Base-by-base conservation (phyloP, 345 rosid genomes). In the Corchorus capsularis region DNA sequence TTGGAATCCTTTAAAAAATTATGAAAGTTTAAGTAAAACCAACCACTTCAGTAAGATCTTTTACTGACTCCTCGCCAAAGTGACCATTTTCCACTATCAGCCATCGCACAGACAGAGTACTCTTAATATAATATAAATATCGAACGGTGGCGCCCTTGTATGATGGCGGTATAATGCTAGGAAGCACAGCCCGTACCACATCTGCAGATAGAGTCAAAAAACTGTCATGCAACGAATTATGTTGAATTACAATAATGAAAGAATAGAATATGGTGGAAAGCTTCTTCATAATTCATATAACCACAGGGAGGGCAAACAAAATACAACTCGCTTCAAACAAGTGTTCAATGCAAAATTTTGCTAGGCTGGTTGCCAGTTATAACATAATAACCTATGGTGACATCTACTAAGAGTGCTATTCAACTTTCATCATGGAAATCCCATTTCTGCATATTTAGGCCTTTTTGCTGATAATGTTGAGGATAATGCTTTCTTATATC, bases 121-220 rank as follows among this genome's bases (percentile, higher is more conserved):
- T 75, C 86, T 84, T 89, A 43, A 96, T 83, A 75, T 88, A 96
- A 87, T 93, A 96, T 56, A 91, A 69, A 79, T 93, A 96, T 73
- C 99, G 96, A 84, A 93, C 79, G 49, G 98, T 89, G 65, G 94
- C 81, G 77, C 99, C 99, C 77, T 80, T 89, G 78, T 88, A 96
- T 46, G 97, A 91, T 64, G 99, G 99, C 19, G 97, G 99, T 86
- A 96, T 79, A 68, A 89, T 73, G 69, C 77, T 79, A 37, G 99
- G 97, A 78, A 96, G 86, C 79, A 72, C 81, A 81, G 89, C 84
- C 64, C 97, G 88, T 69, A 93, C 88, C 70, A 89, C 79, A 79
- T 89, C 99, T 96, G 90, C 71, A 83, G 12, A 84, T 68, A 72
- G 46, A 53, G 47, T 47, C 22, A 67, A 20, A 63, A 78, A 54